Conservation (phyloP, 306 rosid genomes). For the apple (Malus domestica) region DNA sequence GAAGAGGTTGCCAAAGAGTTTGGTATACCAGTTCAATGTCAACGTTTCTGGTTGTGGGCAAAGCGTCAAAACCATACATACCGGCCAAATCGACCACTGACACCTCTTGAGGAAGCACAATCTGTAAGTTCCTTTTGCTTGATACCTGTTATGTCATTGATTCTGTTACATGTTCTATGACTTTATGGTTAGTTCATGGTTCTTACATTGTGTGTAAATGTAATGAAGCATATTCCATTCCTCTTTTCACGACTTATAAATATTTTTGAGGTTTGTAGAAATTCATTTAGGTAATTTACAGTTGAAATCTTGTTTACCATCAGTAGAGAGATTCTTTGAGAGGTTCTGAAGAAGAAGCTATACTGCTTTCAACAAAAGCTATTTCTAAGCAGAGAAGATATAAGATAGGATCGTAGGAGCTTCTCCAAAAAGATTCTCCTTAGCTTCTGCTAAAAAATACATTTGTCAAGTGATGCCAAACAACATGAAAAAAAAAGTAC, state of each 20-base stretch:
- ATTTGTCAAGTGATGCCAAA: background rate
- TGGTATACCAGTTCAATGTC: conserved; percentile 73
- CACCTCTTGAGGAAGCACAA: conserved; percentile 70
- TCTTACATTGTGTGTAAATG: background rate
- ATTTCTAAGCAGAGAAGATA: background rate
- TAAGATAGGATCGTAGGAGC: background rate
- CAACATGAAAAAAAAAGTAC: background rate
- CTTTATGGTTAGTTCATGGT: background rate
- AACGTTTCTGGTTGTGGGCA: conserved; percentile 94
- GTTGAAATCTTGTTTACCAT: background rate
- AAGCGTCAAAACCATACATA: conserved; percentile 87
- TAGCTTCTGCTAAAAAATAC: background rate
- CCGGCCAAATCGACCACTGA: conserved; percentile 70
- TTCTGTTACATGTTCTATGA: background rate
- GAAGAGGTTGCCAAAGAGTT: conserved; percentile 83
- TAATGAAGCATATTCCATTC: background rate
- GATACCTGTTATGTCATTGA: background rate
- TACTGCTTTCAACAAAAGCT: background rate
- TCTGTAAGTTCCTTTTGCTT: conserved; percentile 34
- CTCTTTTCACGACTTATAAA: background rate
- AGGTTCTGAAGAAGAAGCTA: background rate
- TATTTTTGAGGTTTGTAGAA: background rate
- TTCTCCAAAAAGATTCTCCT: background rate
- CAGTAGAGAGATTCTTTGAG: background rate
- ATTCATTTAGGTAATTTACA: background rate